These are phyloP conservation scores for Panicum virgatum DNA, from an alignment of 202 grass and related monocot genomes.

Conservation along the genomic window DNA sequence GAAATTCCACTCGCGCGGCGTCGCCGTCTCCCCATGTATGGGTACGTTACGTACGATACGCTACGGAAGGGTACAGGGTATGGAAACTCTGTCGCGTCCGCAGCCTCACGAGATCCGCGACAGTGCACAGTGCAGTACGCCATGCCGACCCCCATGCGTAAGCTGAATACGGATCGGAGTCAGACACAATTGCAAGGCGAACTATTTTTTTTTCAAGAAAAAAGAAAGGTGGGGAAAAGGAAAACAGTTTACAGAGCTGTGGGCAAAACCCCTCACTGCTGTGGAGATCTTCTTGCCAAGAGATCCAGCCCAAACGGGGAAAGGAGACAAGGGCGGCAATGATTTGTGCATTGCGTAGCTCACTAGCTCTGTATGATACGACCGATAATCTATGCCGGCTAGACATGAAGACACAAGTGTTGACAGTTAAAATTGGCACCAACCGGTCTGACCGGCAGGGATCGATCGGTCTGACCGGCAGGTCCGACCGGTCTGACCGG, in stretches of 20 bases:
- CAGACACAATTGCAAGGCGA: neutral
- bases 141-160: neutral
- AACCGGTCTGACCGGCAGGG: too few species aligned
- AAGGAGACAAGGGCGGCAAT: neutral
- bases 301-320: neutral
- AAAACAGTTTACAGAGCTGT: too few species aligned
- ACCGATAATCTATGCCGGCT: neutral
- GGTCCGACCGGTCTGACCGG: too few species aligned
- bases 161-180: neutral
- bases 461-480: too few species aligned
- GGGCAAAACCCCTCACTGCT: neutral
- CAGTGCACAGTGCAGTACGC: neutral
- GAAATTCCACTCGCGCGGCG: slow-evolving; percentile 11
- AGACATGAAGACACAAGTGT: slow-evolving; percentile 17
- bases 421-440: too few species aligned
- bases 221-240: too few species aligned
- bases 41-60: slow-evolving; percentile 22
- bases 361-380: slow-evolving; percentile 9
- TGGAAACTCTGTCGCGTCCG: slow-evolving; percentile 43
- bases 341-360: neutral
- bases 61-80: slow-evolving; percentile 38
- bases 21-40: neutral
- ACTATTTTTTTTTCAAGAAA: too few species aligned
- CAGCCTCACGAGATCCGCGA: slow-evolving; percentile 15
- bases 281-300: neutral